phyloP scores from a whole-genome alignment of 169 alveolate species.

The Plasmodium sp. region DNA sequence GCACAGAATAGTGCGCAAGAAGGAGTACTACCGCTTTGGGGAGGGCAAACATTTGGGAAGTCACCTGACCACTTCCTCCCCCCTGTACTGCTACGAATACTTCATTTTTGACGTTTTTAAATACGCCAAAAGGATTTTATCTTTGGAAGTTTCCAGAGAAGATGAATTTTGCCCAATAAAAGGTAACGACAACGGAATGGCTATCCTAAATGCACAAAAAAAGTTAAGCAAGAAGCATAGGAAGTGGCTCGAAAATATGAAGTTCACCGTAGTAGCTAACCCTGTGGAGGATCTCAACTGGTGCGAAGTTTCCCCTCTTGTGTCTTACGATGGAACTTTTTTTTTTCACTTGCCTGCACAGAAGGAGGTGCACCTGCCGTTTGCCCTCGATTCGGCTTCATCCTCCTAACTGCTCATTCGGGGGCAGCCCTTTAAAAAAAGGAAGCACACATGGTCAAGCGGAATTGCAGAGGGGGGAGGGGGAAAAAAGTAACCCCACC shows the following conservation, averaged over 20 bases:
- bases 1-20: conserved; percentile 77
- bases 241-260: conserved; percentile 56
- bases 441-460: neutral
- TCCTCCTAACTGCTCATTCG: neutral
- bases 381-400: neutral
- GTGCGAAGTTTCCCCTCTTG: conserved; percentile 68
- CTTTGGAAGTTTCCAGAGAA: conserved; percentile 32
- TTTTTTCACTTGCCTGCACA: conserved; percentile 65
- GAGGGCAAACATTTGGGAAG: too few relatives aligned
- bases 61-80: conserved; percentile 24
- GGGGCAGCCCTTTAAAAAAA: neutral
- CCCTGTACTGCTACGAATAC: conserved; percentile 81
- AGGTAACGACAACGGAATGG: conserved; percentile 21
- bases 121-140: conserved; percentile 74
- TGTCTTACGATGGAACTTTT: conserved; percentile 70
- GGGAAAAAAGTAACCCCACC: neutral
- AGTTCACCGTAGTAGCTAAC: conserved; percentile 15
- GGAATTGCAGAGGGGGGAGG: neutral
- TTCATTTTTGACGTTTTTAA: conserved; percentile 82
- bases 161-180: conserved; percentile 65
- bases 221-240: conserved; percentile 41
- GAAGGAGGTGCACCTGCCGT: conserved; percentile 32
- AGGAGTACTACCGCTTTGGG: conserved; percentile 7
- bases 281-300: conserved; percentile 1
- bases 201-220: conserved; percentile 35